These are phyloP conservation scores for Dactylorhiza incarnata DNA, from an alignment of 106 monocot species.

Conservation along the genomic window DNA sequence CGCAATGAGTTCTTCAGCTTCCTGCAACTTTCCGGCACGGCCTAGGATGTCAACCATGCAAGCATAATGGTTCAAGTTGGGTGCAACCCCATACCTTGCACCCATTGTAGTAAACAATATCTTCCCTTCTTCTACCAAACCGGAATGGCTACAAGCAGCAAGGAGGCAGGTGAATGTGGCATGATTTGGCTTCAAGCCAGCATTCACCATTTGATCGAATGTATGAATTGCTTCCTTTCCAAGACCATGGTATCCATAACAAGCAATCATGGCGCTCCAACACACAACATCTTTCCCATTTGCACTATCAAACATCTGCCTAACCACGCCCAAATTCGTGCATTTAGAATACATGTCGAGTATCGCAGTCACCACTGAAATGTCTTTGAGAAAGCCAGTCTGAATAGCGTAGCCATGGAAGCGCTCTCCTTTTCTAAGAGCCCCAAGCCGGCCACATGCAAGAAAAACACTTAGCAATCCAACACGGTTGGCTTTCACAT, in stretches of 20 bases:
- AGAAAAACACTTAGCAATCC: conserved; percentile 36
- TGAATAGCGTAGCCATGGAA: conserved; percentile 28
- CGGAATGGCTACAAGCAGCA: conserved; percentile 57
- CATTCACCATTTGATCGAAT: conserved; percentile 39
- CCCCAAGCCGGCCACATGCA: conserved; percentile 35
- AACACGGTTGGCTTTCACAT: conserved; percentile 24
- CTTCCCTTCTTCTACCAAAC: conserved; percentile 37
- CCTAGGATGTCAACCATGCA: conserved; percentile 65
- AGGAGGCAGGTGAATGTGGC: conserved; percentile 53
- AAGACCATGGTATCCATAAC: conserved; percentile 49
- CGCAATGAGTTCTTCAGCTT: conserved; percentile 40
- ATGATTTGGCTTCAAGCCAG: conserved; percentile 32
- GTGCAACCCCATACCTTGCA: conserved; percentile 18
- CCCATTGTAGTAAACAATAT: conserved; percentile 38
- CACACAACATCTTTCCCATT: conserved; percentile 43
- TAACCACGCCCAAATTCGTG: conserved; percentile 35
- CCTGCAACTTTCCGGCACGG: conserved; percentile 48
- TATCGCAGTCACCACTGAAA: conserved; percentile 32
- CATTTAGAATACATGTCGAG: conserved; percentile 67
- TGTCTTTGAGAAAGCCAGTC: conserved; percentile 24
- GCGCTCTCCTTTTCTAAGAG: conserved; percentile 24
- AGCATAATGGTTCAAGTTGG: conserved; percentile 40
- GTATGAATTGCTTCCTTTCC: conserved; percentile 33
- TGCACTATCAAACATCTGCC: conserved; percentile 31
- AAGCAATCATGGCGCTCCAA: conserved; percentile 62